phyloP scores from a whole-genome alignment of 768 basidiomycete species.

The Boletus rex-veris region DNA sequence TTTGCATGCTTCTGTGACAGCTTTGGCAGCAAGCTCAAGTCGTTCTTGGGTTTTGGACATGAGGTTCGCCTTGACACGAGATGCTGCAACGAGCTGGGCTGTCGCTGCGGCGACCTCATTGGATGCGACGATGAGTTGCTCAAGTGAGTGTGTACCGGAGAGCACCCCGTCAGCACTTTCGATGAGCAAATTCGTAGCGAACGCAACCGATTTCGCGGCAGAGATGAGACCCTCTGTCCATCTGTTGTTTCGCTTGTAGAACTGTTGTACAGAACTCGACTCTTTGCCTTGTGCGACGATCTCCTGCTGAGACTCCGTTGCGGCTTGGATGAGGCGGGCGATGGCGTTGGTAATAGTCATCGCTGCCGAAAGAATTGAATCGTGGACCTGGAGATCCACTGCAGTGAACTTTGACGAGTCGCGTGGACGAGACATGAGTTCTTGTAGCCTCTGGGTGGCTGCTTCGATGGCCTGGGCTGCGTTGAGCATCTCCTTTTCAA shows the following conservation, averaged over 20 bases:
- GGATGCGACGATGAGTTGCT: constrained; percentile 99
- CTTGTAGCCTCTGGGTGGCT: constrained; percentile 86
- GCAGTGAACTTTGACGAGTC: constrained; percentile 86
- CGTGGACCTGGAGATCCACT: constrained; percentile 94
- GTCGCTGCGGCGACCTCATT: constrained; percentile 98
- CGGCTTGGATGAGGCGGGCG: constrained; percentile 89
- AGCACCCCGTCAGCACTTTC: constrained; percentile 98
- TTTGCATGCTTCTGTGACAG: constrained; percentile 96
- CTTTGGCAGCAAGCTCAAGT: constrained; percentile 93
- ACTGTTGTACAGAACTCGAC: constrained; percentile 87
- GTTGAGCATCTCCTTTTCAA: constrained; percentile 93
- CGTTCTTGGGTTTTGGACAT: constrained; percentile 99
- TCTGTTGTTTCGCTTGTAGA: constrained; percentile 99
- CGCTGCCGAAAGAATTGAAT: constrained; percentile 90
- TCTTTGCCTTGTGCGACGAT: constrained; percentile 96
- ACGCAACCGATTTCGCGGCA: constrained; percentile 96
- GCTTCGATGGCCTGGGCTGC: constrained; percentile 92
- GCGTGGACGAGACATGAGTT: constrained; percentile 87
- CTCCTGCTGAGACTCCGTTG: constrained; percentile 97
- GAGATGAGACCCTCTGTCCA: constrained; percentile 99
- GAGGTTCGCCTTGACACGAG: constrained; percentile 94
- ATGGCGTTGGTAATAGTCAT: constrained; percentile 96
- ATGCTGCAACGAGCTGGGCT: constrained; percentile 97
- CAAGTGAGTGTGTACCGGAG: constrained; percentile 92
- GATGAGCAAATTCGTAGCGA: constrained; percentile 92